Evolutionary conservation across 2,329 filamentous ascomycete species (phyloP), one percentile per base, ranked within the genome.

Genomic region (Trichoderma sp.): DNA sequence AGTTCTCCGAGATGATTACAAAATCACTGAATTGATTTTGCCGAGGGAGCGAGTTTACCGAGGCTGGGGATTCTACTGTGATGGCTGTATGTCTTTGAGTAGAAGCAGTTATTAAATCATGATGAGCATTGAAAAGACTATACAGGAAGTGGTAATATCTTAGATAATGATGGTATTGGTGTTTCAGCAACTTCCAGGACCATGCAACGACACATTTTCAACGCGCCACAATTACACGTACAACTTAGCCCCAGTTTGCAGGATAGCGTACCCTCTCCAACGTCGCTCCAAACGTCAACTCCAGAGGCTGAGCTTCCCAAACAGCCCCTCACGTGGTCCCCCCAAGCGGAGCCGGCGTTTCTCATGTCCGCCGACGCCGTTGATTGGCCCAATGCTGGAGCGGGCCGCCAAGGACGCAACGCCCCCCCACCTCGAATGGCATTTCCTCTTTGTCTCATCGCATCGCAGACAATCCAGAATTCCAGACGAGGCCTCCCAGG

Each of bases 361-460:
- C 39, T 64, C 39, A 30, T 15, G 24, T 47, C 26, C 39, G 39
- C 6, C 60, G 18, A 26, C 21, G 34, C 28, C 47, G 47, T n/a
- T 60, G 18, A 68, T 68, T 60, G 65, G 65, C 18, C 65, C 51
- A 26, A 21, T 51, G n/a, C n/a, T 18, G 9, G n/a, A 15, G 34
- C 26, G 36, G 26, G 26, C 53, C 36, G 56, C 56, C n/a, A 28
- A 32, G 21, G 21, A 43, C 26, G 34, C 39, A 39, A 6, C 43
- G n/a, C 64, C 26, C 43, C 51, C 64, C 66, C 66, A 69, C 66
- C 66, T 71, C 69, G 61, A 53, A 71, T 71, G 61, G 47, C 69
- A 66, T 71, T 71, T 71, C 61, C 61, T 43, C 61, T 57, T 58
- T 71, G 36, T 61, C 21, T 60, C 51, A 39, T 15, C 47, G 47